Base-by-base conservation (phyloP, 1,139 yeast species). In the Entelexis paramagnoliae region DNA sequence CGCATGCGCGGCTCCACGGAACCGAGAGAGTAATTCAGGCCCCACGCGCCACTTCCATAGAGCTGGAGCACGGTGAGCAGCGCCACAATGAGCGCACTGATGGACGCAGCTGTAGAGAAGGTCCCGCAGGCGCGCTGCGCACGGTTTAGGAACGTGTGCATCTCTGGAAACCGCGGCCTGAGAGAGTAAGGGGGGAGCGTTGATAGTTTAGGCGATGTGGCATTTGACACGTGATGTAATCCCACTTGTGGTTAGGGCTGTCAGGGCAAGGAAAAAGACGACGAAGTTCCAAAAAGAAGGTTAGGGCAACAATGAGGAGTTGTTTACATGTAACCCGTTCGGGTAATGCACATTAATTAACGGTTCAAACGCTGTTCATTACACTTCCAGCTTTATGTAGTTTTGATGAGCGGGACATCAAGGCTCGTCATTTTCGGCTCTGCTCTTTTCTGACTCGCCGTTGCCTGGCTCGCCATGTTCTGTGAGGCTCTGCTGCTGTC, bases 61-160 rank as follows among this genome's bases (percentile, higher is more conserved):
- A 67, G 60, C 55, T 67, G 69, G 17, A 61, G 30, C 34, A 60
- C 55, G 2, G 68, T 62, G 11, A 62, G 52, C 8, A 63, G 34
- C 22, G 65, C 65, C 33, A 68, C 59, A 8, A 61, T 50, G 14
- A 60, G 58, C 0, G 64, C 60, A 14, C 66, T 59, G 1, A 62
- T 56, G 28, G 61, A 55, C 29, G 64, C 58, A 6, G 62, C 66
- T 17, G 66, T 58, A 28, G 68, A 60, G 54, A 66, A 65, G 56
- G 53, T 62, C 58, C 60, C 64, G 64, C 47, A 51, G 13, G 55
- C 51, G 46, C 41, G 48, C 50, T 53, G 60, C 13, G 57, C 46
- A 11, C 61, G 54, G 33, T 38, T 48, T n/a, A 58, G 24, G 36
- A 58, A 56, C 20, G 59, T 54, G 50, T 58, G 54, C 61, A 58